phyloP scores from a whole-genome alignment of 148 eudicot species.

The Cornus florida region DNA sequence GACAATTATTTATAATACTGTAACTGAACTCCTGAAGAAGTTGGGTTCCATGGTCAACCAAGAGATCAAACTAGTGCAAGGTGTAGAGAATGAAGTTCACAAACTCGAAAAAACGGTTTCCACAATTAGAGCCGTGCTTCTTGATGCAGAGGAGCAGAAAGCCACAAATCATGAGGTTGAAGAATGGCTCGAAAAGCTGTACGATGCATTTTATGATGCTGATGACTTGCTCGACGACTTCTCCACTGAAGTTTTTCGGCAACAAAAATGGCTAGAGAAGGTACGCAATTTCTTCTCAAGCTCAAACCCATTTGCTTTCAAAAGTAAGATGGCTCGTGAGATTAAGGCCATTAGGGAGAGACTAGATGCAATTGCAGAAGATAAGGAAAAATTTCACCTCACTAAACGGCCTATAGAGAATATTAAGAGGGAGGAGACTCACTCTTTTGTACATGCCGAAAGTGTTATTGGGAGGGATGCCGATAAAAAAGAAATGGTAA shows the following conservation, averaged over 20 bases:
- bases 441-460: not conserved
- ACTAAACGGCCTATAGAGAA: not conserved
- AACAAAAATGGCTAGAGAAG: not conserved
- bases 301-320: not conserved
- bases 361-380: not conserved
- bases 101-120: conserved; percentile 15
- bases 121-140: conserved; percentile 15
- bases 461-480: conserved; percentile 14
- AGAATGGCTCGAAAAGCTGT: conserved; percentile 18
- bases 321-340: not conserved
- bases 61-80: too few relatives aligned
- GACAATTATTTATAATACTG: too few relatives aligned
- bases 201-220: conserved; percentile 14
- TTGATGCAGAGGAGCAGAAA: conserved; percentile 8
- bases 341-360: not conserved
- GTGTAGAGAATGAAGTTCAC: too few relatives aligned
- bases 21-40: too few relatives aligned
- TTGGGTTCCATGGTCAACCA: too few relatives aligned
- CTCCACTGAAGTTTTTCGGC: not conserved
- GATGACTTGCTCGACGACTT: conserved; percentile 27
- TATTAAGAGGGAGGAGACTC: conserved; percentile 1
- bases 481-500: not conserved
- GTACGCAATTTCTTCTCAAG: conserved; percentile 16
- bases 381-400: not conserved
- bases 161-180: not conserved